These are phyloP conservation scores for Rubroshorea leprosula DNA, from an alignment of 345 rosid genomes.

Conservation along the genomic window DNA sequence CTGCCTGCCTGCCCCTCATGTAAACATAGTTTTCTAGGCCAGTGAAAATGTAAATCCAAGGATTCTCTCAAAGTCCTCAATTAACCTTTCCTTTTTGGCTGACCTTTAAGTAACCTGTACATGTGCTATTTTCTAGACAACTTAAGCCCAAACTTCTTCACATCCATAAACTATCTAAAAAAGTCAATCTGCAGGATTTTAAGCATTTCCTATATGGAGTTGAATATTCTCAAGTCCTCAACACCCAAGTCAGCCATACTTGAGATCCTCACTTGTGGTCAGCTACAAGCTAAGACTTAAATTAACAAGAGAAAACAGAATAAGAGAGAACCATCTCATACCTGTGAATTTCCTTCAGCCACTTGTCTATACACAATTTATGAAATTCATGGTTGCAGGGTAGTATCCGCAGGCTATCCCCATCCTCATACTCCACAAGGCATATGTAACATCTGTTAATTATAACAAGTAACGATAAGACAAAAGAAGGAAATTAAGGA, in stretches of 20 bases:
- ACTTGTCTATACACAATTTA: constrained; percentile 74
- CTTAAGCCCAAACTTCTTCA: too few species aligned
- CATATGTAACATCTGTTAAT: constrained; percentile 83
- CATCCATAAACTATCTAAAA: not conserved
- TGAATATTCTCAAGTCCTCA: not conserved
- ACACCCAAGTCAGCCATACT: not conserved
- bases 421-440: constrained; percentile 95
- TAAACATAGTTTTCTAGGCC: too few species aligned
- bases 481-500: not conserved
- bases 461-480: not conserved
- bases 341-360: constrained; percentile 99
- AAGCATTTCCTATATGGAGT: not conserved
- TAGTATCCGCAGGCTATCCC: constrained; percentile 69
- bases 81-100: too few species aligned
- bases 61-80: too few species aligned
- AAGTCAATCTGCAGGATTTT: not conserved
- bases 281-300: not conserved
- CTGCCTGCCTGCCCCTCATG: too few species aligned
- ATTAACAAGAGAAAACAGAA: not conserved
- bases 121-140: too few species aligned
- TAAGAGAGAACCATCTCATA: constrained; percentile 17
- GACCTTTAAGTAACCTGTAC: too few species aligned
- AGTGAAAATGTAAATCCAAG: too few species aligned
- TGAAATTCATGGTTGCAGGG: constrained; percentile 94
- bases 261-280: not conserved